Base-by-base conservation (phyloP, 179 eudicot genomes). In the Heliamphora pulchella region DNA sequence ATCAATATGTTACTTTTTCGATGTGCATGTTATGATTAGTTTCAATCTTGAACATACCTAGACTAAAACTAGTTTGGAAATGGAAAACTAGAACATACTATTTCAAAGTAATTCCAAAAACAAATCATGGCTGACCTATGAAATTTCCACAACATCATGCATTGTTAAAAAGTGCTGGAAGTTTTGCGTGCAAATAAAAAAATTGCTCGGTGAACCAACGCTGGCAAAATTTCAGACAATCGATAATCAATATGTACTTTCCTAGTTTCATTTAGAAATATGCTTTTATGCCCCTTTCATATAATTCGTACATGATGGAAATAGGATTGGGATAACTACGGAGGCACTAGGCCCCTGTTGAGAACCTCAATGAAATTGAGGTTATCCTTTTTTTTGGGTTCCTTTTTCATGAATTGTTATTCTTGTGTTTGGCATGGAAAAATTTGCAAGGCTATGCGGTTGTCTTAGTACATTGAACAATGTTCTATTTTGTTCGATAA, bases 361-460 rank as follows among this genome's bases (percentile, higher is more conserved):
- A 39, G 65, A 41, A 41, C 41, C 22, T 53, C 54, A 73, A 51
- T 71, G 22, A 22, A 59, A 44, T n/a, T n/a, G n/a, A n/a, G n/a
- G n/a, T n/a, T n/a, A n/a, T n/a, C 22, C n/a, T 11, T 66, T 10
- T 18, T 53, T 63, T n/a, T n/a, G n/a, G n/a, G n/a, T n/a, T n/a
- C n/a, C 39, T 64, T 79, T 65, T 44, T 31, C 43, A 22, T 8
- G 59, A 18, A 18, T 68, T 54, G 46, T 8, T 64, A 17, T 76
- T 65, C 20, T 43, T 20, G 66, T 55, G 17, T 76, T 81, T 76
- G 62, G 70, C 67, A 58, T 76, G 57, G 31, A 11, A 22, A 53
- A 46, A 18, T 76, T 43, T 43, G 74, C 15, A 14, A 9, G 57
- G 66, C 63, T n/a, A 39, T 48, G n/a, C n/a, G n/a, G n/a, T n/a